These are phyloP conservation scores for Colletotrichum lini DNA, from an alignment of 2,329 filamentous ascomycete genomes.

Conservation along the genomic window DNA sequence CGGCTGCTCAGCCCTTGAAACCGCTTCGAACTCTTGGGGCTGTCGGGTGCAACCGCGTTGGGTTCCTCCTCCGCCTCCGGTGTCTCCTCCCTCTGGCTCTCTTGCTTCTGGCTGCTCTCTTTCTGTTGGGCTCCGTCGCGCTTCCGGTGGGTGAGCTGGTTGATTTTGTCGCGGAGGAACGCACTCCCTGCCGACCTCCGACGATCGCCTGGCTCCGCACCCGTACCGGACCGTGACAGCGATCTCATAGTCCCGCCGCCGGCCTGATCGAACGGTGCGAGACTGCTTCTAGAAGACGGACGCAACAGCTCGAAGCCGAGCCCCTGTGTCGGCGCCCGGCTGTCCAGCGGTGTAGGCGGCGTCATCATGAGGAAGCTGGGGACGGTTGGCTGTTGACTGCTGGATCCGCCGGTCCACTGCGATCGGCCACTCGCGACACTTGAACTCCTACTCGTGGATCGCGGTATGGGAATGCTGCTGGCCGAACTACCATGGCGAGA, in stretches of 20 bases:
- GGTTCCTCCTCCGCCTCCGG: slow-evolving; percentile 33
- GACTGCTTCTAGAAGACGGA: slow-evolving; percentile 45
- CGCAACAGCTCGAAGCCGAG: slow-evolving; percentile 45
- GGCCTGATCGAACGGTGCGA: slow-evolving; percentile 43
- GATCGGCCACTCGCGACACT: slow-evolving; percentile 66
- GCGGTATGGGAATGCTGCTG: slow-evolving; percentile 61
- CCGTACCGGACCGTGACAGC: slow-evolving; percentile 42
- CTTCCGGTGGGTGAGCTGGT: slow-evolving; percentile 47
- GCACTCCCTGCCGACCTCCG: slow-evolving; percentile 49
- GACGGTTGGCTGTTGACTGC: slow-evolving; percentile 47
- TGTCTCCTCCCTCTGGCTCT: slow-evolving; percentile 23
- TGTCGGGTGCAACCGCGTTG: background rate
- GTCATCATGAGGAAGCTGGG: slow-evolving; percentile 64
- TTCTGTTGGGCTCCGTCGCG: slow-evolving; percentile 43
- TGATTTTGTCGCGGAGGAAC: slow-evolving; percentile 55
- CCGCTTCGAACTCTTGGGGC: slow-evolving; percentile 23
- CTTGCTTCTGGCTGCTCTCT: slow-evolving; percentile 32
- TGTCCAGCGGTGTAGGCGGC: slow-evolving; percentile 58
- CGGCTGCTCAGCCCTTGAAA: slow-evolving; percentile 28
- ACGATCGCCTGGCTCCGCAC: slow-evolving; percentile 39
- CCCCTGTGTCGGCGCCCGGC: slow-evolving; percentile 34
- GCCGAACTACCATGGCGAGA: slow-evolving; percentile 65
- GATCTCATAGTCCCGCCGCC: slow-evolving; percentile 41
- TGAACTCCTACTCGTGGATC: slow-evolving; percentile 66
- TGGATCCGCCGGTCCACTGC: slow-evolving; percentile 52